Conservation (phyloP, 2,329 filamentous ascomycete genomes). For the Phaeosphaeriaceae sp. region DNA sequence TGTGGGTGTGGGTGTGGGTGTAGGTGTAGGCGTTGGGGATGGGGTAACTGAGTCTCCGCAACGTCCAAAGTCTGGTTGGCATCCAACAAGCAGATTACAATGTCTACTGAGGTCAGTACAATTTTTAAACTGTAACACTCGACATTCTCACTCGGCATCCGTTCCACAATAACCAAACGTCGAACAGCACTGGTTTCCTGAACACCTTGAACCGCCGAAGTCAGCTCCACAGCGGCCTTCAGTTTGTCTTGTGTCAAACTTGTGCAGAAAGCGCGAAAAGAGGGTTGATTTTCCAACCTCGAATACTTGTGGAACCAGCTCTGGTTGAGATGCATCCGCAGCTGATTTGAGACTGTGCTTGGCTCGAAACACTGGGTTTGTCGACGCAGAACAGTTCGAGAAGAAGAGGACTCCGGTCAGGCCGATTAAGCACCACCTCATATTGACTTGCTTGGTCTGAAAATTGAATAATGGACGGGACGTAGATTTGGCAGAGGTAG, state of each 20-base stretch:
- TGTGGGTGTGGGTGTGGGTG: constrained; percentile 5
- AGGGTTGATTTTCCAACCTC: constrained; percentile 21
- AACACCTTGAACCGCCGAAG: constrained; percentile 22
- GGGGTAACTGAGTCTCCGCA: constrained; percentile 26
- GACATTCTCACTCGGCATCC: constrained; percentile 18
- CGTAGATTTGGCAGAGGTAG: not conserved
- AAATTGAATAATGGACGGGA: not conserved
- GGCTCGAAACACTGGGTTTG: constrained; percentile 10
- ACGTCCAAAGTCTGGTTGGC: constrained; percentile 36
- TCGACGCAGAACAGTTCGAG: constrained; percentile 19
- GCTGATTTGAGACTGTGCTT: constrained; percentile 6
- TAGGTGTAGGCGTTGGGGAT: too few relatives aligned
- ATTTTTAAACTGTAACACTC: not conserved
- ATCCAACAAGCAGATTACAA: constrained; percentile 30
- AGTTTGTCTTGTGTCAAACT: constrained; percentile 24
- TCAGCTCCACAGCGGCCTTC: constrained; percentile 34
- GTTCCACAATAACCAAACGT: constrained; percentile 36
- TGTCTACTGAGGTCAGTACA: constrained; percentile 1
- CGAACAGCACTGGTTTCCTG: constrained; percentile 32
- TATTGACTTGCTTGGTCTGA: constrained; percentile 10
- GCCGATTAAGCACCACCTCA: constrained; percentile 26
- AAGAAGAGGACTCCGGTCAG: constrained; percentile 24
- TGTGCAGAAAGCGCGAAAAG: constrained; percentile 16
- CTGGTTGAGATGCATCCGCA: not conserved
- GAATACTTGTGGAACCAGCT: constrained; percentile 6